A percentile compares a stretch with the other conserved stretches of the same genome.
These are phyloP conservation scores for Eustoma russellianum DNA, from an alignment of 257 asterid genomes.

Conservation along the genomic window DNA sequence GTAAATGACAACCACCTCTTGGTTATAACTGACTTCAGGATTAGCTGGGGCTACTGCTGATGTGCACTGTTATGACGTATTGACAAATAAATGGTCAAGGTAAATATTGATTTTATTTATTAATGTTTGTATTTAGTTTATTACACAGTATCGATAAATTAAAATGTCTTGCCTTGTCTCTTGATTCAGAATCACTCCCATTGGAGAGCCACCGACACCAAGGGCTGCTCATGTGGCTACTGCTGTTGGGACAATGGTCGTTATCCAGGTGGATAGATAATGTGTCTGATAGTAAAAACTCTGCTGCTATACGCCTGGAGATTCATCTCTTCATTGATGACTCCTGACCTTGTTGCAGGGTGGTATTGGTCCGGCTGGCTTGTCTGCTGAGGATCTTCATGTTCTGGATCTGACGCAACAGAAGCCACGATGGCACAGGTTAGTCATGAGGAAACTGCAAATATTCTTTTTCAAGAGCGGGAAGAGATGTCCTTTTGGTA, in stretches of 20 bases:
- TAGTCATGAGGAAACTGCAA: slow-evolving; percentile 13
- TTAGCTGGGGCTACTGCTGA: slow-evolving; percentile 99
- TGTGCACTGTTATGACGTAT: slow-evolving; percentile 83
- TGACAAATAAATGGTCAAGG: slow-evolving; percentile 96
- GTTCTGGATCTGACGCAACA: slow-evolving; percentile 94
- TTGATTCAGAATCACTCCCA: slow-evolving; percentile 72
- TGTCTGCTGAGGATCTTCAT: slow-evolving; percentile 99
- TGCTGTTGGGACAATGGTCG: slow-evolving; percentile 99
- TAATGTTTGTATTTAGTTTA: no score
- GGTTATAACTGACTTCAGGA: slow-evolving; percentile 47
- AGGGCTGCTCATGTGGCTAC: slow-evolving; percentile 99
- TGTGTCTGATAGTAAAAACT: slow-evolving; percentile 9
- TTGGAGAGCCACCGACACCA: slow-evolving; percentile 99
- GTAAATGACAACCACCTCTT: neutral
- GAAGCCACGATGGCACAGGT: slow-evolving; percentile 99
- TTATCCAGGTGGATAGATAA: slow-evolving; percentile 70
- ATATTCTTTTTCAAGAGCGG: neutral
- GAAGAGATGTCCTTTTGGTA: neutral
- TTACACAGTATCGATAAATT: no score
- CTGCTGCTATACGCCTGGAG: neutral
- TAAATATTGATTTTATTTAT: slow-evolving; percentile 15
- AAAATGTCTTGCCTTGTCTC: neutral
- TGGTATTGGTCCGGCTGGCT: slow-evolving; percentile 99
- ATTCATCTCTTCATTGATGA: slow-evolving; percentile 6
- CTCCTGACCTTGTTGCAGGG: slow-evolving; percentile 43